Percentiles rank a stretch among this genome's conserved stretches.
phyloP scores from a whole-genome alignment of 177 flowering plant genomes.

The Telopea speciosissima region DNA sequence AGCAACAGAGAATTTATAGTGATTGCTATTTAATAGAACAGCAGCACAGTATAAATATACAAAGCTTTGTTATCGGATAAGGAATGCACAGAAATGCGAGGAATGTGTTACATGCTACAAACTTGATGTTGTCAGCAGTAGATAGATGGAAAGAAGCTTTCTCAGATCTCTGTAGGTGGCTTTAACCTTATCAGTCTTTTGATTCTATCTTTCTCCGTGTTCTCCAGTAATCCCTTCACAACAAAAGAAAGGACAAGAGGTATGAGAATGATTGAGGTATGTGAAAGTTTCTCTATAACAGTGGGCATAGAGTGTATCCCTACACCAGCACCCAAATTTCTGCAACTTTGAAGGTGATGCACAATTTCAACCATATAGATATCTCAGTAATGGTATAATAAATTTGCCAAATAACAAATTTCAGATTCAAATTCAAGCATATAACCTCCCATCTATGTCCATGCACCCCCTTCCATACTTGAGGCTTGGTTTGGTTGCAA shows the following conservation, averaged over 20 bases:
- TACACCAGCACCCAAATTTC: too few relatives aligned
- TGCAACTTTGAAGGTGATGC: too few relatives aligned
- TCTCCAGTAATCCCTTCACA: constrained; percentile 67
- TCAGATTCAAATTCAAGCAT: too few relatives aligned
- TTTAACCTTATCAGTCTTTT: constrained; percentile 60
- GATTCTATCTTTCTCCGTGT: constrained; percentile 72
- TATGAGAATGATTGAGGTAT: background rate
- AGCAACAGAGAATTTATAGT: background rate
- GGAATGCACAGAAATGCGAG: background rate
- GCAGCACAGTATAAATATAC: background rate
- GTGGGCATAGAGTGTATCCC: too few relatives aligned
- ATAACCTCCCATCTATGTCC: too few relatives aligned
- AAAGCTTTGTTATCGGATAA: background rate
- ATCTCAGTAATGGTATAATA: too few relatives aligned
- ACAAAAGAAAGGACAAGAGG: constrained; percentile 3
- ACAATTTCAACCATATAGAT: too few relatives aligned
- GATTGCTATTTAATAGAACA: background rate
- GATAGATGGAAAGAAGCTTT: background rate
- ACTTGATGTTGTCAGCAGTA: background rate
- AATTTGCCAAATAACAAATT: too few relatives aligned
- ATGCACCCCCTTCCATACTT: too few relatives aligned
- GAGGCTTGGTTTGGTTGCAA: too few relatives aligned
- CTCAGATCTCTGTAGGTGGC: constrained; percentile 57
- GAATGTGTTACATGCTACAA: background rate
- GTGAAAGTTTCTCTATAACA: too few relatives aligned